Evolutionary conservation across 1,139 yeast species (phyloP).

Genomic region (Insectozyma bohioensis): DNA sequence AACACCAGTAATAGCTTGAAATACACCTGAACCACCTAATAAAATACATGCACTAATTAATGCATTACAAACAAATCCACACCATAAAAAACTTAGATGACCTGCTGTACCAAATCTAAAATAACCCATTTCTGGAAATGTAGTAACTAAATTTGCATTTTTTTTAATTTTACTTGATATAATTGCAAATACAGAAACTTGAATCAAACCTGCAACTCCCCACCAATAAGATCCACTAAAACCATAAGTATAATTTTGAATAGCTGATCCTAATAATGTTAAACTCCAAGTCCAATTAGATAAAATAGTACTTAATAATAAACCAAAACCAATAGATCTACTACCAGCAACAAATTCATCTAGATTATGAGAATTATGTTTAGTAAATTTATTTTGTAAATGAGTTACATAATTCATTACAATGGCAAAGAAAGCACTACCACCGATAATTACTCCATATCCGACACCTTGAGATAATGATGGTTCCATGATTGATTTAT

Average conservation of each 20-base stretch:
- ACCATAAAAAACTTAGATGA: conserved; percentile 35
- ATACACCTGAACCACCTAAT: conserved; percentile 39
- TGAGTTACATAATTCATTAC: conserved; percentile 30
- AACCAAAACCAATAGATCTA: conserved; percentile 32
- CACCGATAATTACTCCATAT: conserved; percentile 33
- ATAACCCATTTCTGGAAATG: conserved; percentile 40
- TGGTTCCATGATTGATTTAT: no score
- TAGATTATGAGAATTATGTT: conserved; percentile 24
- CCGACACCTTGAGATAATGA: conserved; percentile 36
- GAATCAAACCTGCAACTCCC: conserved; percentile 34
- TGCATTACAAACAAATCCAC: conserved; percentile 38
- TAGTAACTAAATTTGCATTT: conserved; percentile 38
- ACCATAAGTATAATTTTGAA: conserved; percentile 15
- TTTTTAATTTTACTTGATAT: conserved; percentile 38
- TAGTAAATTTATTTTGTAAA: conserved; percentile 28
- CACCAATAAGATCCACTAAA: conserved; percentile 33
- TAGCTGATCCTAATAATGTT: conserved; percentile 23
- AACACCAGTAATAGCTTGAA: conserved; percentile 37
- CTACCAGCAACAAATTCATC: conserved; percentile 40
- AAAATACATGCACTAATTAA: conserved; percentile 37
- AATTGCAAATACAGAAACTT: conserved; percentile 36
- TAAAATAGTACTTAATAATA: conserved; percentile 33
- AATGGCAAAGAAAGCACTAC: conserved; percentile 34
- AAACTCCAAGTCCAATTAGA: conserved; percentile 41
- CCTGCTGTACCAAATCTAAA: conserved; percentile 37